Percentiles rank a stretch among this genome's conserved stretches.
Evolutionary conservation across 2,329 filamentous ascomycete species (phyloP).

Genomic region (Aschersonia sp.): DNA sequence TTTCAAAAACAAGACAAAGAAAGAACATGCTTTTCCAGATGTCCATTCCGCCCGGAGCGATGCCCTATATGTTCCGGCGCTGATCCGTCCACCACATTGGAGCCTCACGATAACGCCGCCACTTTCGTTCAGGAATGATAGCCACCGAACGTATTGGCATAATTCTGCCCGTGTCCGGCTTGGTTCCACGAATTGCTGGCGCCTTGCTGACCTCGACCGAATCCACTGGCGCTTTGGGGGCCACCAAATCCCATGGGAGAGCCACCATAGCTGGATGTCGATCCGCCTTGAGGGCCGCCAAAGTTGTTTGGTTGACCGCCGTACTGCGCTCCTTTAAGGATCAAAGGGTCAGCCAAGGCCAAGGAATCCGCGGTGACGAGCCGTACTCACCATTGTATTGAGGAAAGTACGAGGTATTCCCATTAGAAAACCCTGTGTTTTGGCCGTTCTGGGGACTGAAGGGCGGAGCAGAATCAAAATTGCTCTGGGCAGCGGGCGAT

Average conservation of each 20-base stretch:
- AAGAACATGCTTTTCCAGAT: conserved; percentile 6
- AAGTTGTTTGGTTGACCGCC: conserved; percentile 56
- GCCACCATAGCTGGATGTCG: conserved; percentile 46
- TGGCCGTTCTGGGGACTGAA: conserved; percentile 63
- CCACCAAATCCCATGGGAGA: conserved; percentile 59
- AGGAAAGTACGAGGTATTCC: conserved; percentile 78
- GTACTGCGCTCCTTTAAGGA: conserved; percentile 29
- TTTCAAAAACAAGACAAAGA: conserved; percentile 6
- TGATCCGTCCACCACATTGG: conserved; percentile 1
- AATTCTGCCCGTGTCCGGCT: conserved; percentile 37
- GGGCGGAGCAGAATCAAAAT: conserved; percentile 63
- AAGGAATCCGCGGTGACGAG: too few species aligned
- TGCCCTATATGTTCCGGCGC: conserved; percentile 2
- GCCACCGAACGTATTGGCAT: conserved; percentile 44
- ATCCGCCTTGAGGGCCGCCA: conserved; percentile 44
- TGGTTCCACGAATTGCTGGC: conserved; percentile 42
- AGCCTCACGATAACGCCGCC: conserved; percentile 1
- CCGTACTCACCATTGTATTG: conserved; percentile 66
- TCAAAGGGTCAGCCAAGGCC: too few species aligned
- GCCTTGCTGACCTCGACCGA: conserved; percentile 58
- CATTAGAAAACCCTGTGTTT: conserved; percentile 53
- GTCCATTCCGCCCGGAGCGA: conserved; percentile 4
- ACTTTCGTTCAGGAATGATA: conserved; percentile 39
- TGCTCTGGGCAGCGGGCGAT: conserved; percentile 50
- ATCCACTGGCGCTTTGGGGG: conserved; percentile 66